Evolutionary conservation across 768 basidiomycete species (phyloP), one percentile per base, ranked within the genome.

Genomic region (Antrodiella citrinella): DNA sequence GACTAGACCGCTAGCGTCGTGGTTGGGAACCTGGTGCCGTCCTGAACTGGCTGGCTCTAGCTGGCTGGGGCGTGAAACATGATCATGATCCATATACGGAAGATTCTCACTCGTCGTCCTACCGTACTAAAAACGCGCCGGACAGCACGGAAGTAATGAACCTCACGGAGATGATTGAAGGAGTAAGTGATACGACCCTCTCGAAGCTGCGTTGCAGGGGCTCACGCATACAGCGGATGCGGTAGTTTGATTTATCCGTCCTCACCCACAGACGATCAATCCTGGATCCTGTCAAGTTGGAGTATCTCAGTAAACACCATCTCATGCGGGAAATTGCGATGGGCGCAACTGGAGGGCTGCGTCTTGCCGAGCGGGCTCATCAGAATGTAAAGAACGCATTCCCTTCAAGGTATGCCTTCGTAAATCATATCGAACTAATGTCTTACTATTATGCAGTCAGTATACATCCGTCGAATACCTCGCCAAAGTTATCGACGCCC

Each of bases 11-110:
- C n/a, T 22, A 95, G 93, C 71, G 77, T 57, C 74, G 81, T 43
- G 94, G 92, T 0, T 98, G 91, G 84, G 94, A 98, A 60, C 88
- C 92, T 0, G 75, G 76, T 40, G 91, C 93, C 2, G 66, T 99
- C 12, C 67, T 94, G 21, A 98, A 98, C 60, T 98, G 94, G 84
- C 76, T 97, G 5, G 91, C 91, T 4, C 71, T 98, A 15, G 84
- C 91, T n/a, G 94, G 96, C 1, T 97, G 94, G 90, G 90, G 92
- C 20, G 79, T 75, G 9, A 72, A 76, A 7, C 73, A 72, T 48
- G n/a, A n/a, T n/a, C n/a, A n/a, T n/a, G n/a, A n/a, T n/a, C n/a
- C n/a, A n/a, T n/a, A n/a, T n/a, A n/a, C n/a, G n/a, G 58, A 67
- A 53, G 54, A 62, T 49, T 3, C 48, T 39, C 19, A 54, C 21